Conservation (phyloP, 257 asterid species). For the Solanum pinnatisectum region DNA sequence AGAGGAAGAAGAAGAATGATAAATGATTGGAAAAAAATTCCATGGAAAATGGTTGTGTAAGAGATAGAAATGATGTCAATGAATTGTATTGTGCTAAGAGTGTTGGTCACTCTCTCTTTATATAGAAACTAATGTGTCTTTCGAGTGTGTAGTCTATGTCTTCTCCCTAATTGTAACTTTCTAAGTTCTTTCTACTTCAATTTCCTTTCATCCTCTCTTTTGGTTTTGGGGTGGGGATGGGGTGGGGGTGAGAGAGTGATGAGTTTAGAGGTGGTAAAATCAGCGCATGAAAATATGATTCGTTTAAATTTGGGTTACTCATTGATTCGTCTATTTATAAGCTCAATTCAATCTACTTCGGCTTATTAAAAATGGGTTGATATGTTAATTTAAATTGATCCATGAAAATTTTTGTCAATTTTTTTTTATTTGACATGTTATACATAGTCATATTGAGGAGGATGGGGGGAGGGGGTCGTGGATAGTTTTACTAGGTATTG, state of each 20-base stretch:
- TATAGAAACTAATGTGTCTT: neutral
- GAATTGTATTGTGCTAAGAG: neutral
- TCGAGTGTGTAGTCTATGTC: no score
- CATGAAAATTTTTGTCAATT: no score
- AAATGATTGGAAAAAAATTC: slow-evolving; percentile 24
- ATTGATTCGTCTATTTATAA: no score
- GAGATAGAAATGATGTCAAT: neutral
- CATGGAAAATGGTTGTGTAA: slow-evolving; percentile 16
- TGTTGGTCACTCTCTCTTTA: neutral
- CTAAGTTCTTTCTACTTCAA: neutral
- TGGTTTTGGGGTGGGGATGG: neutral
- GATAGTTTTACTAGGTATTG: neutral
- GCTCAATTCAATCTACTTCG: no score
- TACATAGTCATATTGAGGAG: no score
- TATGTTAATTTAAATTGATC: no score
- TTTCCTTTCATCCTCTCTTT: neutral
- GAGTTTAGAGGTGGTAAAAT: neutral
- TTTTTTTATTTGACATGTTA: no score
- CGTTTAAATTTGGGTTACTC: neutral
- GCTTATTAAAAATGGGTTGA: neutral
- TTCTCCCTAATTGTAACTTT: neutral
- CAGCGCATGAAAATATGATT: neutral
- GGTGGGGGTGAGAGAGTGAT: no score
- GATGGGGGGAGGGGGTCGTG: no score
- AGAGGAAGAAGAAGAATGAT: slow-evolving; percentile 14